phyloP scores from a whole-genome alignment of 768 basidiomycete species.

The Galerina marginata region DNA sequence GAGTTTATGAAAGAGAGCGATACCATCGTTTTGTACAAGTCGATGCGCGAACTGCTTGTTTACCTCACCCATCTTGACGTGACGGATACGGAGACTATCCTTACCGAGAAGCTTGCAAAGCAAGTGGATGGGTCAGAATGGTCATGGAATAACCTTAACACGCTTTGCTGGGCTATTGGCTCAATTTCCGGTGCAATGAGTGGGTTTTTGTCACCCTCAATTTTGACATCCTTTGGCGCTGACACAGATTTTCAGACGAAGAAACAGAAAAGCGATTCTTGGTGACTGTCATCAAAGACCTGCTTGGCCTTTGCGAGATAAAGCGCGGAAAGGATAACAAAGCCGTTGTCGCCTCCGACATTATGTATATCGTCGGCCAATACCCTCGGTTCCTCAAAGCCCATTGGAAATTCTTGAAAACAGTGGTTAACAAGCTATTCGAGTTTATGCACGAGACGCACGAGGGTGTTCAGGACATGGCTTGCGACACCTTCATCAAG shows the following conservation, averaged over 20 bases:
- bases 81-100: slow-evolving; percentile 92
- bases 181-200: slow-evolving; percentile 99
- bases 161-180: slow-evolving; percentile 99
- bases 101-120: slow-evolving; percentile 96
- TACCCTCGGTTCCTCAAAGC: slow-evolving; percentile 99
- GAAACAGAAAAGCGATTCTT: slow-evolving; percentile 99
- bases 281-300: slow-evolving; percentile 98
- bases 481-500: slow-evolving; percentile 99
- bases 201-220: slow-evolving; percentile 46
- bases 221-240: neutral
- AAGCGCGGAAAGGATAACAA: slow-evolving; percentile 99
- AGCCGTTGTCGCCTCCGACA: slow-evolving; percentile 94
- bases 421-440: slow-evolving; percentile 98
- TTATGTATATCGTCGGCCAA: slow-evolving; percentile 99
- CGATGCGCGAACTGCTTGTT: slow-evolving; percentile 96
- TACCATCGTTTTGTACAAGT: slow-evolving; percentile 98
- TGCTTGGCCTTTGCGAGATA: slow-evolving; percentile 96
- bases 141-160: slow-evolving; percentile 99
- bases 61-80: slow-evolving; percentile 98
- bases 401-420: slow-evolving; percentile 99
- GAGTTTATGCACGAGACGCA: slow-evolving; percentile 99
- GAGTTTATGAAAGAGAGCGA: slow-evolving; percentile 99
- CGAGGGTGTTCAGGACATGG: slow-evolving; percentile 99
- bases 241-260: slow-evolving; percentile 66
- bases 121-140: slow-evolving; percentile 98